A percentile compares a stretch with the other conserved stretches of the same genome.
phyloP scores from a whole-genome alignment of 257 asterid species.

The Linderniella brevidens region DNA sequence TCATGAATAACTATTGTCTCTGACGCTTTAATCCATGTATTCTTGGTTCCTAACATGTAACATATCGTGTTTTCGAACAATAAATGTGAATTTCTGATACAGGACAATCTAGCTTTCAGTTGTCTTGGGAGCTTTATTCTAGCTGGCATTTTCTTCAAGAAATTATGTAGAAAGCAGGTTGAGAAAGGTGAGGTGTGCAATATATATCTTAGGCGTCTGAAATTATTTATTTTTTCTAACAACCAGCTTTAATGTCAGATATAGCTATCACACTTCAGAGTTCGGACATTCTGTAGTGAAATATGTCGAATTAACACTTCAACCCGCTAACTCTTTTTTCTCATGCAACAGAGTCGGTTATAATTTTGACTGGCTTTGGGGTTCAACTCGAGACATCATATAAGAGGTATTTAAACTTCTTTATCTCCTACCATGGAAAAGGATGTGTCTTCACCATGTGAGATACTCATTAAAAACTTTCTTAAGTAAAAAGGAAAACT shows the following conservation, averaged over 20 bases:
- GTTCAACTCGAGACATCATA: constrained; percentile 82
- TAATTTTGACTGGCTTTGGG: constrained; percentile 70
- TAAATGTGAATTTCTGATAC: constrained; percentile 14
- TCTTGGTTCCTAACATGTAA: neutral
- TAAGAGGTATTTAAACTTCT: constrained; percentile 35
- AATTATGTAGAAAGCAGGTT: constrained; percentile 24
- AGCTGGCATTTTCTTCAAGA: constrained; percentile 20
- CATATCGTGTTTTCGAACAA: constrained; percentile 5
- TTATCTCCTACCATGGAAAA: neutral
- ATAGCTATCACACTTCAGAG: too few relatives aligned
- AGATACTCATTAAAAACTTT: neutral
- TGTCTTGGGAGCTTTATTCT: constrained; percentile 24
- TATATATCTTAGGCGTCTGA: neutral
- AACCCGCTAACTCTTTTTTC: constrained; percentile 6
- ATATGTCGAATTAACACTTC: neutral
- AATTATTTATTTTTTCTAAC: neutral
- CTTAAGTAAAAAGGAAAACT: too few relatives aligned
- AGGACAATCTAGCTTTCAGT: constrained; percentile 22
- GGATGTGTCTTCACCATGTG: neutral
- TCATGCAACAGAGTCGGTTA: constrained; percentile 47
- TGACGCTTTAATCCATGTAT: neutral
- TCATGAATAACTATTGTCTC: too few relatives aligned
- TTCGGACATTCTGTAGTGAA: neutral
- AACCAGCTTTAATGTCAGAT: neutral
- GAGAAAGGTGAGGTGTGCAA: constrained; percentile 40